Evolutionary conservation across 352 stramenopile genomes (phyloP).

Genomic region (Globisporangium rhizosaccharum): DNA sequence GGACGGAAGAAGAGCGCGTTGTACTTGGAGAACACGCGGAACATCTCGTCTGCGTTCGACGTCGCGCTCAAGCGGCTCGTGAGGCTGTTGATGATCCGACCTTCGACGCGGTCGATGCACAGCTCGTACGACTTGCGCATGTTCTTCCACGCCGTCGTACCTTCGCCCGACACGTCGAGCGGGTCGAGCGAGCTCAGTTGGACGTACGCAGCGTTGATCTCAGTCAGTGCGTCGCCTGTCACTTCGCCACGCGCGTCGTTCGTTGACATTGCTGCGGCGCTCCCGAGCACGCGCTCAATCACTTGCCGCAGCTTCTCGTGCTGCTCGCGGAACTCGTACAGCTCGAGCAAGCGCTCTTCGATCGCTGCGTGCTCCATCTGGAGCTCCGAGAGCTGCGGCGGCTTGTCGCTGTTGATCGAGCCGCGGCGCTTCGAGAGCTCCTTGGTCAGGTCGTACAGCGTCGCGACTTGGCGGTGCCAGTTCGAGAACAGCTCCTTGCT

Average conservation of each 20-base stretch:
- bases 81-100: constrained; percentile 87
- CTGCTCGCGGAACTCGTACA: constrained; percentile 89
- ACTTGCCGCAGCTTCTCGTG: constrained; percentile 89
- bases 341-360: constrained; percentile 82
- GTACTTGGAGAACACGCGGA: constrained; percentile 97
- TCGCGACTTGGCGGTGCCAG: constrained; percentile 77
- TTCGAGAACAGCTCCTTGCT: constrained; percentile 85
- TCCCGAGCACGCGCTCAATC: constrained; percentile 81
- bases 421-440: constrained; percentile 83
- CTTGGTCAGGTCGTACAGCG: constrained; percentile 85
- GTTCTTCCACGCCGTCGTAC: constrained; percentile 77
- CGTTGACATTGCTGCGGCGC: constrained; percentile 23
- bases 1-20: constrained; percentile 97
- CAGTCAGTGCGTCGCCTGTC: constrained; percentile 71
- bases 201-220: constrained; percentile 89
- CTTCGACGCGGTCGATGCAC: constrained; percentile 91
- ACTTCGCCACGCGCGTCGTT: constrained; percentile 49
- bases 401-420: constrained; percentile 79
- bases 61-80: constrained; percentile 84
- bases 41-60: constrained; percentile 94
- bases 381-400: constrained; percentile 70
- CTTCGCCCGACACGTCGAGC: constrained; percentile 84
- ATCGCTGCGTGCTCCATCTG: constrained; percentile 84
- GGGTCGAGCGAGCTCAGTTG: constrained; percentile 74
- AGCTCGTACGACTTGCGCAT: constrained; percentile 88